Conservation (phyloP, 495 filamentous ascomycete genomes). For the Aspergillus affinis region DNA sequence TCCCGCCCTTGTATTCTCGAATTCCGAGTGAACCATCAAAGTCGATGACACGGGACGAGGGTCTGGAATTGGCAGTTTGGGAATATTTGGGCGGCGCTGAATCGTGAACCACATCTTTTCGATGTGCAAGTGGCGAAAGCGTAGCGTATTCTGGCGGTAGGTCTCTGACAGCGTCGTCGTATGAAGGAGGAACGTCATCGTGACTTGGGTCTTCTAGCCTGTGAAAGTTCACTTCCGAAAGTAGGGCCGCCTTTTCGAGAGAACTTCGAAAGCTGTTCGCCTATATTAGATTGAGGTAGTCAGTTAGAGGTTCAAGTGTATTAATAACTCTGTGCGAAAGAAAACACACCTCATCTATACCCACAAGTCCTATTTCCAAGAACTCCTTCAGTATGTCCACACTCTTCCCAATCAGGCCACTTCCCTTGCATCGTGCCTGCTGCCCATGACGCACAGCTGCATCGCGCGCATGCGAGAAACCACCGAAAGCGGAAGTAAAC, state of each 20-base stretch:
- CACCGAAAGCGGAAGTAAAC: background rate
- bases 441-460: background rate
- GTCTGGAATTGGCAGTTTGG: constrained; percentile 38
- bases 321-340: background rate
- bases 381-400: background rate
- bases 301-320: background rate
- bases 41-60: constrained; percentile 43
- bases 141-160: constrained; percentile 42
- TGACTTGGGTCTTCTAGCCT: constrained; percentile 21
- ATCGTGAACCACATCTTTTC: constrained; percentile 15
- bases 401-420: background rate
- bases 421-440: background rate
- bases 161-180: constrained; percentile 43
- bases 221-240: constrained; percentile 20
- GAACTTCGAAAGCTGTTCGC: background rate
- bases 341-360: background rate
- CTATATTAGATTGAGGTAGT: background rate
- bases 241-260: constrained; percentile 11
- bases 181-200: constrained; percentile 40
- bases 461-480: background rate
- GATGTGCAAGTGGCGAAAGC: constrained; percentile 31
- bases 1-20: constrained; percentile 46
- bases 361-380: background rate
- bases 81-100: constrained; percentile 24
- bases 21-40: constrained; percentile 52